Percentiles rank a stretch among this genome's conserved stretches.
phyloP scores from a whole-genome alignment of 768 basidiomycete species.

The Cyclocybe cylindracea region DNA sequence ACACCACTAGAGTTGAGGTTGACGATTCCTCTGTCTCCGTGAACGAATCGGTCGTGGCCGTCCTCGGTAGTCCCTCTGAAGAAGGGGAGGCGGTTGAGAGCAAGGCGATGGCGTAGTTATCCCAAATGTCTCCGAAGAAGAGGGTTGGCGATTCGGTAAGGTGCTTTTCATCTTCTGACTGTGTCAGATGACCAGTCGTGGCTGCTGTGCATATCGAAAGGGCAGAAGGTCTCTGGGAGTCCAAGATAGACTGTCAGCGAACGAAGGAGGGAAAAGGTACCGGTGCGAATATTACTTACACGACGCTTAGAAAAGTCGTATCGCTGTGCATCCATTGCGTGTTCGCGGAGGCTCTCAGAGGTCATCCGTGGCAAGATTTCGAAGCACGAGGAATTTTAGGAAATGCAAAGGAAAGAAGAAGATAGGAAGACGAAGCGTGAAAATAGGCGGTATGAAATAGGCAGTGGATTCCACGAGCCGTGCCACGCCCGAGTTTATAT shows the following conservation, averaged over 20 bases:
- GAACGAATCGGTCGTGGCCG: background rate
- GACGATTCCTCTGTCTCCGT: background rate
- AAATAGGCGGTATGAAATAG: background rate
- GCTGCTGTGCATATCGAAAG: slow-evolving; percentile 3
- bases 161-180: background rate
- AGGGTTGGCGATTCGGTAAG: background rate
- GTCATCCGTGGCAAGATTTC: slow-evolving; percentile 6
- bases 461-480: background rate
- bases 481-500: background rate
- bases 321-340: slow-evolving; percentile 30
- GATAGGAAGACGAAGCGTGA: background rate
- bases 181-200: background rate
- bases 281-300: slow-evolving; percentile 16
- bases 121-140: background rate
- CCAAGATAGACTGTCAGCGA: background rate
- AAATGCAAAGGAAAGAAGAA: background rate
- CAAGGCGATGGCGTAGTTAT: background rate
- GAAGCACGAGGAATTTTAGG: slow-evolving; percentile 1
- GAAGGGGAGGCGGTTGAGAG: background rate
- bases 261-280: background rate
- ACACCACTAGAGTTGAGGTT: background rate
- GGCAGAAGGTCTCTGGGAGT: slow-evolving; percentile 2
- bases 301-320: slow-evolving; percentile 24
- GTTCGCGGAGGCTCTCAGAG: slow-evolving; percentile 1
- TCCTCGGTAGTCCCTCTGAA: background rate